Evolutionary conservation across 768 basidiomycete genomes (phyloP), one percentile per base, ranked within the genome.

Genomic region (Auricularia auricula-judae): DNA sequence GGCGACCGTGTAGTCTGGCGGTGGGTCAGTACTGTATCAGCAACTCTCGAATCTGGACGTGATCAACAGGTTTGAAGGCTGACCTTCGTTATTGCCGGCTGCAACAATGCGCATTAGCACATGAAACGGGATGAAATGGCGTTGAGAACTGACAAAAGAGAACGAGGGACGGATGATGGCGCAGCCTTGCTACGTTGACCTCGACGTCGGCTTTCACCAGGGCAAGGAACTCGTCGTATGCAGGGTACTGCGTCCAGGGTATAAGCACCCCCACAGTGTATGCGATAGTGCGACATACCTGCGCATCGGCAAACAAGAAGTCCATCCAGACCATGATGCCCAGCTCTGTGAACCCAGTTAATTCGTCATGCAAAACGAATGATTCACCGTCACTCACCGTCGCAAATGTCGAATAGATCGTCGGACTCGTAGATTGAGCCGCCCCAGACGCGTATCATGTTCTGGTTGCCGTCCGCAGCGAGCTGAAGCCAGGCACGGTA

Each of bases 271-370:
- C 29, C 29, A 14, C 39, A 14, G 8, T 42, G 39, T 42, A 7
- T 8, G 39, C 8, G 39, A 14, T 7, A 7, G 12, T 14, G 8
- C 39, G 64, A 62, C 56, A 43, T 53, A 3, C 29, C 78, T 92
- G 90, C 23, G 93, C 95, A 73, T 95, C 97, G 35, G 87, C 93
- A 73, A 98, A 98, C 87, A 91, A 87, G 75, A 97, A 95, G 75
- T 98, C 96, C 76, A 97, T 95, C 95, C 95, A 97, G 34, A 97
- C 93, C 43, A 97, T 79, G 59, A 98, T 69, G 29, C 74, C 76
- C 1, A 74, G 69, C 62, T 80, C 78, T 82, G 54, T 29, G 12
- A 53, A 29, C 2, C 29, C 29, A 29, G 2, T 29, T 29, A 29
- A 29, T 29, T 29, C 29, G 2, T 29, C 2, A 29, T 29, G 2